Conservation (phyloP, 2,329 filamentous ascomycete genomes). For the Talaromyces sp. region DNA sequence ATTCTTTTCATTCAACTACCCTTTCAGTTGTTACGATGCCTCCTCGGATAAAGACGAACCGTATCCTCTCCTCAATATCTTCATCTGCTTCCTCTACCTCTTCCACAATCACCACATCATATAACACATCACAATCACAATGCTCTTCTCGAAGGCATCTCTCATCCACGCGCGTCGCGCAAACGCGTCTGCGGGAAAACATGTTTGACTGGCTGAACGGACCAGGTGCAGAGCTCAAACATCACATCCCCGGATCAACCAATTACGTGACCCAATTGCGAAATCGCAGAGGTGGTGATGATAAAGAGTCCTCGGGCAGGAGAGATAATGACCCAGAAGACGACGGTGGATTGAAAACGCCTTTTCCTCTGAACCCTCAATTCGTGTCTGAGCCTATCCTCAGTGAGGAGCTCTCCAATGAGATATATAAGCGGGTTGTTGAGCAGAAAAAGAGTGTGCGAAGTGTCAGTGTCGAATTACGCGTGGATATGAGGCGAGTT, state of each 20-base stretch:
- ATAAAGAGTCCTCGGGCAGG: slow-evolving; percentile 1
- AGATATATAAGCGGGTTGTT: slow-evolving; percentile 69
- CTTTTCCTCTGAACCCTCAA: slow-evolving; percentile 70
- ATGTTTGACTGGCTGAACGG: slow-evolving; percentile 59
- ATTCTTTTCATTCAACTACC: not conserved
- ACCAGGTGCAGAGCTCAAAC: slow-evolving; percentile 31
- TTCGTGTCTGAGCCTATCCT: slow-evolving; percentile 73
- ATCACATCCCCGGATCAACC: slow-evolving; percentile 31
- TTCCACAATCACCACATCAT: slow-evolving; percentile 19
- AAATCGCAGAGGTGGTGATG: slow-evolving; percentile 13
- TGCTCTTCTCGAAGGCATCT: slow-evolving; percentile 29
- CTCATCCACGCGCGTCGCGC: slow-evolving; percentile 31
- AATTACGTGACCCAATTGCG: slow-evolving; percentile 30
- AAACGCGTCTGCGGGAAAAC: slow-evolving; percentile 51
- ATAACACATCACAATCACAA: slow-evolving; percentile 19
- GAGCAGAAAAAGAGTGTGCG: slow-evolving; percentile 66
- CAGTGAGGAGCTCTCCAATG: slow-evolving; percentile 67
- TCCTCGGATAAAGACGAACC: slow-evolving; percentile 36
- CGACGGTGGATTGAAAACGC: slow-evolving; percentile 39
- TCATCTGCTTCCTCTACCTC: slow-evolving; percentile 29
- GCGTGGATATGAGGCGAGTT: slow-evolving; percentile 77
- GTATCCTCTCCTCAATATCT: slow-evolving; percentile 26
- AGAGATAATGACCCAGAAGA: not conserved
- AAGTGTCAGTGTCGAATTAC: slow-evolving; percentile 70
- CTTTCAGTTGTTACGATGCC: slow-evolving; percentile 30